These are phyloP conservation scores for Plasmodium knowlesi DNA, from an alignment of 169 alveolate species.

Conservation along the genomic window DNA sequence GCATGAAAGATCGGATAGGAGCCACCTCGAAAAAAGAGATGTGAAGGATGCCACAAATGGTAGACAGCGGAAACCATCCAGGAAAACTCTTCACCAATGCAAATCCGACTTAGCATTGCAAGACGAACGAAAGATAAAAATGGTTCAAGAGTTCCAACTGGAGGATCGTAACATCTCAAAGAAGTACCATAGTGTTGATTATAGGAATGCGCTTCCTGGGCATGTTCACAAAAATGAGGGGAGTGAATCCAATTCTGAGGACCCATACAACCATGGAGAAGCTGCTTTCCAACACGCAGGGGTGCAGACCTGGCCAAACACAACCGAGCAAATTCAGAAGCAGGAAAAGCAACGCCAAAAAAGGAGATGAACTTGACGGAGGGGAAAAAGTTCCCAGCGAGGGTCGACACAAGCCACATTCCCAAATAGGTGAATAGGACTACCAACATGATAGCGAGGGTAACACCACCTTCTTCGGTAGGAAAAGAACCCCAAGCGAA, in stretches of 20 bases:
- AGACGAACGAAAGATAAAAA: conserved; percentile 6
- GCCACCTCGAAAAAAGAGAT: not conserved
- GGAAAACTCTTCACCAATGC: not conserved
- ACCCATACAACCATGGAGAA: not conserved
- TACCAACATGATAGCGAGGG: no score
- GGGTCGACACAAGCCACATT: no score
- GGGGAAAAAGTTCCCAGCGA: not conserved
- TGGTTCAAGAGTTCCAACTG: not conserved
- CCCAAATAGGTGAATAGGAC: no score
- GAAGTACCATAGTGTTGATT: conserved; percentile 35
- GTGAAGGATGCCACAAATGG: not conserved
- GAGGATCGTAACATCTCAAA: conserved; percentile 11
- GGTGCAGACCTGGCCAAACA: not conserved
- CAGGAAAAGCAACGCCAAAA: conserved; percentile 3
- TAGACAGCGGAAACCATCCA: not conserved
- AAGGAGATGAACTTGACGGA: conserved; percentile 11
- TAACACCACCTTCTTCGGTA: conserved; percentile 10
- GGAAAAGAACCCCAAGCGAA: not conserved
- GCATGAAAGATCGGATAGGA: not conserved
- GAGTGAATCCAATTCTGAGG: not conserved
- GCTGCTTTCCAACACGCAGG: not conserved
- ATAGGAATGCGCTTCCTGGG: not conserved
- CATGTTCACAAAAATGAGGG: not conserved
- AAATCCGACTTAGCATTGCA: conserved; percentile 18
- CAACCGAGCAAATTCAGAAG: not conserved